A percentile compares a stretch with the other conserved stretches of the same genome.
Evolutionary conservation across 2,329 filamentous ascomycete genomes (phyloP).

Genomic region (Alternaria arbusti): DNA sequence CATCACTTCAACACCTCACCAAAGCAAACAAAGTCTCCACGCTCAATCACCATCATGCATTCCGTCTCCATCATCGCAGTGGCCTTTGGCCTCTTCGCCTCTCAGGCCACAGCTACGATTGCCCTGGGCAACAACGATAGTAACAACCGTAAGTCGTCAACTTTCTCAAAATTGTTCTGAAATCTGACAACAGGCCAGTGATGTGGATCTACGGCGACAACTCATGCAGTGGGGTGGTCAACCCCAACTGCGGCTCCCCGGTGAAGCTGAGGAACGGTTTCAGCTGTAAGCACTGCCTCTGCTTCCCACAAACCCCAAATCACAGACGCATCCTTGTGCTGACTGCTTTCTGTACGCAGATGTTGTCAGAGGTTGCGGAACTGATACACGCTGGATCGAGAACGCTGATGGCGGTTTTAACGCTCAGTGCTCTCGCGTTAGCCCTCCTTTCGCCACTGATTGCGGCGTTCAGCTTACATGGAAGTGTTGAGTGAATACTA

Average conservation of each 20-base stretch:
- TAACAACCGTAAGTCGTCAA: background rate
- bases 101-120: background rate
- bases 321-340: background rate
- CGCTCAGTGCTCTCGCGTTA: background rate
- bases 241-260: background rate
- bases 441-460: background rate
- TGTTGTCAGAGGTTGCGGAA: background rate
- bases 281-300: background rate
- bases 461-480: background rate
- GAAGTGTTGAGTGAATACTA: background rate
- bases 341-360: background rate
- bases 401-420: background rate
- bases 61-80: background rate
- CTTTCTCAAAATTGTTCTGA: background rate
- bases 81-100: background rate
- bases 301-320: rapidly evolving
- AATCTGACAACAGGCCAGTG: background rate
- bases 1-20: background rate
- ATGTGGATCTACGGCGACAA: background rate
- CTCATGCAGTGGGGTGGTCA: background rate
- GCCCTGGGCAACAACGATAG: background rate
- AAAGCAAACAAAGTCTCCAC: background rate
- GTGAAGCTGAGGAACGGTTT: background rate
- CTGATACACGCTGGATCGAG: background rate
- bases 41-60: background rate